Evolutionary conservation across 164 flowering plant species (phyloP).

Genomic region (Vitis rotundifolia): DNA sequence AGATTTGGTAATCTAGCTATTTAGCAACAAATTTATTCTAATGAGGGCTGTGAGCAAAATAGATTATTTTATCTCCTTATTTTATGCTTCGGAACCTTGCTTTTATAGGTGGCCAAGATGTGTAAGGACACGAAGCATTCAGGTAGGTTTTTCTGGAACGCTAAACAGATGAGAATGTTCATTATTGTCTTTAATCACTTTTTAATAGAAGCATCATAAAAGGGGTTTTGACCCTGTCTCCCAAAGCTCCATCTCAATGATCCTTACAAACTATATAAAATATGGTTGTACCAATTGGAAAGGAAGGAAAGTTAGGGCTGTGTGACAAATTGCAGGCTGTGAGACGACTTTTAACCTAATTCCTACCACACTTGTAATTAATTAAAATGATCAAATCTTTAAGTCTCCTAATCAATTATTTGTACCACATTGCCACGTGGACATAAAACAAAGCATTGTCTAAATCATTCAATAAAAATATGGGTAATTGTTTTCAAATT

Average conservation of each 20-base stretch:
- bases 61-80: neutral
- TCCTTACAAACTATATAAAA: slow-evolving; percentile 4
- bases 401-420: neutral
- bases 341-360: slow-evolving; percentile 22
- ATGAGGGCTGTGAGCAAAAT: neutral
- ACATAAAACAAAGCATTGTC: neutral
- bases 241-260: slow-evolving; percentile 6
- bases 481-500: neutral
- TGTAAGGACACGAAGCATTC: neutral
- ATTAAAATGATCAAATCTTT: neutral
- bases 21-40: neutral
- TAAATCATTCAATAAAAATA: neutral
- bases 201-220: neutral
- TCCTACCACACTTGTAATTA: slow-evolving; percentile 19
- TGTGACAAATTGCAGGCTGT: neutral
- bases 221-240: slow-evolving; percentile 4
- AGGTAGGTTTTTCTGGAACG: slow-evolving; percentile 4
- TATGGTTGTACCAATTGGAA: neutral
- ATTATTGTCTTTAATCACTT: neutral
- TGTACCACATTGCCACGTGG: no score
- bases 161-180: neutral
- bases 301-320: neutral
- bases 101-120: slow-evolving; percentile 3
- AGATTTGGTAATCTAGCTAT: neutral
- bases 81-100: neutral